Evolutionary conservation across 108 stramenopile genomes (phyloP), one percentile per base, ranked within the genome.

Genomic region (Hondaea fermentalgiana): DNA sequence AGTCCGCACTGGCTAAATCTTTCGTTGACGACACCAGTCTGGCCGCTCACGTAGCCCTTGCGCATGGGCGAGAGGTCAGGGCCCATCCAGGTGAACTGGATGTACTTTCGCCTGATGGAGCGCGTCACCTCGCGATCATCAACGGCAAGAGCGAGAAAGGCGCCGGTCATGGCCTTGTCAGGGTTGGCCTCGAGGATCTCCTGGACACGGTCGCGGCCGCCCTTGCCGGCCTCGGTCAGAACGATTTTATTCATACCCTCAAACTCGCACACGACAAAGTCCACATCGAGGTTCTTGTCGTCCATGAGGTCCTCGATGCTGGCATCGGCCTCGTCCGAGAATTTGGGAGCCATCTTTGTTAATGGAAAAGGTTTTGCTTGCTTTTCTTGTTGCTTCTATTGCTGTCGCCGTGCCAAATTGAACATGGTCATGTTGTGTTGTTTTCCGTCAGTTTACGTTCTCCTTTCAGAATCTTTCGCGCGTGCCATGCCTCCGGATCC

Each of bases 101-200:
- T 83, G 23, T 83, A 83, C 76, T 83, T 83, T 47, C 76, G 76
- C 25, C 76, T 21, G 4, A 83, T 47, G 19, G 76, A 83, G 25
- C 76, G 76, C 23, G 76, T 83, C 14, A 83, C 76, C 51, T 83
- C 76, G 76, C 76, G 76, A 23, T 83, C 76, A 23, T 83, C 76
- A 23, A 83, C 76, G n/a, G 76, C 76, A 6, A 53, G 45, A 6
- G 25, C 45, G 12, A 83, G 51, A 28, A 83, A 83, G n/a, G 76
- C 76, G 45, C 76, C 76, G n/a, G 51, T 53, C 76, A 83, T 83
- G 45, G 51, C 76, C 28, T 83, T 83, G 28, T 83, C 76, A 6
- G 76, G 76, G n/a, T 53, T 83, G 49, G 19, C 51, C 49, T 47
- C 45, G 51, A 83, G 76, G 51, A 83, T 83, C 76, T 83, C 76